Conservation (phyloP, 2,329 filamentous ascomycete genomes). For the Colletotrichum somersetense region DNA sequence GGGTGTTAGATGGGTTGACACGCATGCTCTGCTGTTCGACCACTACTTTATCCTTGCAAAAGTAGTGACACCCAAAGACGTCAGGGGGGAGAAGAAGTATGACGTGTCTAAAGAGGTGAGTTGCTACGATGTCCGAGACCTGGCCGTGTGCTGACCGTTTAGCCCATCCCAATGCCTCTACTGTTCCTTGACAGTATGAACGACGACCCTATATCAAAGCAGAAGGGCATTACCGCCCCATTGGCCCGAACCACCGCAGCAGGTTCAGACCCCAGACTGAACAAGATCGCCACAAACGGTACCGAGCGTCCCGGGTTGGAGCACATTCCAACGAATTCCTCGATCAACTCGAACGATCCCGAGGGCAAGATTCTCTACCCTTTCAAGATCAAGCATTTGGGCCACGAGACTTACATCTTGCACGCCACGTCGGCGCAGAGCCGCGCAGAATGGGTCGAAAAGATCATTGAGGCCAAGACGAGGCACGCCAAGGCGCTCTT, state of each 20-base stretch:
- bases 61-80: slow-evolving; percentile 75
- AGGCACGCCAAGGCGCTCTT: slow-evolving; percentile 89
- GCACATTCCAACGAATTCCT: slow-evolving; percentile 77
- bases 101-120: slow-evolving; percentile 91
- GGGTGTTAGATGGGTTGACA: slow-evolving; percentile 93
- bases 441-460: slow-evolving; percentile 89
- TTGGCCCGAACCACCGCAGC: slow-evolving; percentile 71
- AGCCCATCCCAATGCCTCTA: slow-evolving; percentile 96
- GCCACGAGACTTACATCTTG: slow-evolving; percentile 91
- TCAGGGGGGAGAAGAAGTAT: slow-evolving; percentile 83
- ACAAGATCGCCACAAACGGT: slow-evolving; percentile 66
- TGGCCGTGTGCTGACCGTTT: slow-evolving; percentile 45
- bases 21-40: slow-evolving; percentile 93
- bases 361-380: slow-evolving; percentile 91
- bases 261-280: slow-evolving; percentile 69
- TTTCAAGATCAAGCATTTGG: slow-evolving; percentile 95
- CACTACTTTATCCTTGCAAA: slow-evolving; percentile 97
- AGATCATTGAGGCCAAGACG: slow-evolving; percentile 95
- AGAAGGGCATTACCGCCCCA: slow-evolving; percentile 78
- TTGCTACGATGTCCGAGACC: background rate
- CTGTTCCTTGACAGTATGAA: slow-evolving; percentile 92
- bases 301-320: slow-evolving; percentile 70
- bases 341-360: slow-evolving; percentile 75
- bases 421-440: slow-evolving; percentile 83
- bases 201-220: slow-evolving; percentile 90